phyloP scores from a whole-genome alignment of 176 grass and related monocot species.

The Aegilops sharonensis region DNA sequence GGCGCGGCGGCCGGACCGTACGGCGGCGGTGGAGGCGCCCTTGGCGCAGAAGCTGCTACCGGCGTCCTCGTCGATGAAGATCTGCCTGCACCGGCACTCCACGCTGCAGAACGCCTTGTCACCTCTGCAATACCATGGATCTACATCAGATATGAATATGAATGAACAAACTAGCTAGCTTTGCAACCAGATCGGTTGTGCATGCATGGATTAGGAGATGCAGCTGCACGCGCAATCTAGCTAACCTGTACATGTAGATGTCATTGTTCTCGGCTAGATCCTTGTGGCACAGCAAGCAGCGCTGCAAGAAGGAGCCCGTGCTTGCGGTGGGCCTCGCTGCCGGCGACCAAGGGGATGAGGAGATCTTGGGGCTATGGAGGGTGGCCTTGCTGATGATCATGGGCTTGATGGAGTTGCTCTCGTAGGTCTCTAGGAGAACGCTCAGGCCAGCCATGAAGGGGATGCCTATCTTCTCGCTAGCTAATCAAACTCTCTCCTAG shows the following conservation, averaged over 20 bases:
- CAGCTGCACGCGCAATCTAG: background rate
- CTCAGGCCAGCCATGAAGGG: conserved; percentile 55
- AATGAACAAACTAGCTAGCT: background rate
- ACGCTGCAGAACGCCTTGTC: conserved; percentile 65
- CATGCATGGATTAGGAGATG: no score
- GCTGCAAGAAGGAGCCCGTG: conserved; percentile 43
- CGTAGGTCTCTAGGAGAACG: conserved; percentile 42
- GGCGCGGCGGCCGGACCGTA: background rate
- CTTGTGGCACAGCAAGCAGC: conserved; percentile 54
- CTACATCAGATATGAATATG: background rate
- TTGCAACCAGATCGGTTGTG: background rate
- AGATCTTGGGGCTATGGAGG: conserved; percentile 11
- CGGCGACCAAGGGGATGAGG: background rate
- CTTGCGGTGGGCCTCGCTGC: background rate
- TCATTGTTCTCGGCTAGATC: conserved; percentile 46
- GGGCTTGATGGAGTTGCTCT: background rate
- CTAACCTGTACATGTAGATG: conserved; percentile 79
- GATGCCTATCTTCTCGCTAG: background rate
- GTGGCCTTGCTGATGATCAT: conserved; percentile 56
- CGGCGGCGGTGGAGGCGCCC: background rate
- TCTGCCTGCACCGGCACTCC: conserved; percentile 59
- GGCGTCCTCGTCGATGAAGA: conserved; percentile 49
- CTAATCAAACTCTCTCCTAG: background rate
- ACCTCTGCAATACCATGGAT: conserved; percentile 28
- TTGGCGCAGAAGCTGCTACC: background rate